These are phyloP conservation scores for Penicillium waksmanii DNA, from an alignment of 495 filamentous ascomycete genomes.

Conservation along the genomic window DNA sequence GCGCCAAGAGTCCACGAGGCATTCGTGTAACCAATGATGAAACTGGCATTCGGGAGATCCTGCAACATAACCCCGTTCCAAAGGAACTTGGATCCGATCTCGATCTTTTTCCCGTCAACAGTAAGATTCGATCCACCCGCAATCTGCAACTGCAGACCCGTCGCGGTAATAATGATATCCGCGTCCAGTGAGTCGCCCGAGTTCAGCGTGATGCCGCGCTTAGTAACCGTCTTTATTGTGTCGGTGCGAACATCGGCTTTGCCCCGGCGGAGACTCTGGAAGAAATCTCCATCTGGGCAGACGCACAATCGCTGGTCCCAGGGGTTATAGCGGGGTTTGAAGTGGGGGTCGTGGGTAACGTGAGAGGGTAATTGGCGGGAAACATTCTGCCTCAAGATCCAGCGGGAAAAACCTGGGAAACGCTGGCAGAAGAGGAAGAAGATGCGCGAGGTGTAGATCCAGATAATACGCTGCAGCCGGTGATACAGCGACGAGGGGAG, in stretches of 20 bases:
- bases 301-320: slow-evolving; percentile 78
- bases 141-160: slow-evolving; percentile 64
- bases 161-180: slow-evolving; percentile 78
- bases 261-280: slow-evolving; percentile 57
- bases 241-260: slow-evolving; percentile 69
- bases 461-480: slow-evolving; percentile 48
- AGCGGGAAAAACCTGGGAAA: slow-evolving; percentile 57
- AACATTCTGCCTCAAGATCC: slow-evolving; percentile 46
- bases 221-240: slow-evolving; percentile 65
- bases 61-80: slow-evolving; percentile 66
- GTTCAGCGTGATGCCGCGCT: slow-evolving; percentile 58
- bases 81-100: slow-evolving; percentile 50
- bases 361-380: slow-evolving; percentile 55
- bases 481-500: slow-evolving; percentile 40
- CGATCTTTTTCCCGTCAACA: slow-evolving; percentile 58
- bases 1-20: slow-evolving; percentile 64
- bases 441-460: slow-evolving; percentile 48
- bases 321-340: slow-evolving; percentile 70
- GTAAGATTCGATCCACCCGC: slow-evolving; percentile 51
- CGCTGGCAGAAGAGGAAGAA: slow-evolving; percentile 57
- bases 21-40: slow-evolving; percentile 62
- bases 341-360: slow-evolving; percentile 65
- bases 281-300: slow-evolving; percentile 75
- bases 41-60: slow-evolving; percentile 59
- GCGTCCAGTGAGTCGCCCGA: slow-evolving; percentile 61